phyloP scores from a whole-genome alignment of 2,329 filamentous ascomycete genomes.

The Ceratocystis albifundus region DNA sequence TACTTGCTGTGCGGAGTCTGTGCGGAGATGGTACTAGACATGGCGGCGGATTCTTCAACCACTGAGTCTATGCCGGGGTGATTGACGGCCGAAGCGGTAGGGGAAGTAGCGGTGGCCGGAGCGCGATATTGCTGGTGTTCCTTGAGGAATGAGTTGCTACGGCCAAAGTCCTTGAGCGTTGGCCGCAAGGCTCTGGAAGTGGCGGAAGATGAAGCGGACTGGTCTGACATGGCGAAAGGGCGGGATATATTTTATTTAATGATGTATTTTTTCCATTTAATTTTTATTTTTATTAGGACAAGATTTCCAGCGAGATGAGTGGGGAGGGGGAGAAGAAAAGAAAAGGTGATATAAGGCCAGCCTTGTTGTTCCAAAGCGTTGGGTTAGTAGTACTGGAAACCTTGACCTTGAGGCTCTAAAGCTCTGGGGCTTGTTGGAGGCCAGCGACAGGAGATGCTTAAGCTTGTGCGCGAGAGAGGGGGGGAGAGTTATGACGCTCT shows the following conservation, averaged over 20 bases:
- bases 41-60: constrained; percentile 42
- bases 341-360: background rate
- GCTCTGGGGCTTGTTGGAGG: background rate
- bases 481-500: background rate
- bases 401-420: constrained; percentile 3
- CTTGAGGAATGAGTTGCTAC: constrained; percentile 48
- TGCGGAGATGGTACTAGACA: constrained; percentile 28
- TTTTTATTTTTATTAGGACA: background rate
- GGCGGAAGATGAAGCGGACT: constrained; percentile 10
- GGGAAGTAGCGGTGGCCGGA: constrained; percentile 41
- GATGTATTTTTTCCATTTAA: background rate
- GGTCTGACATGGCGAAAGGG: constrained; percentile 13
- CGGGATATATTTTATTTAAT: constrained; percentile 1
- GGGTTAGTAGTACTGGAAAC: background rate
- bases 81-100: constrained; percentile 42
- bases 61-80: constrained; percentile 55
- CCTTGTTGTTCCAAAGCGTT: background rate
- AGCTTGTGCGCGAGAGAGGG: background rate
- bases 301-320: background rate
- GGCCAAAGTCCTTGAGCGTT: constrained; percentile 41
- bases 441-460: background rate
- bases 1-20: constrained; percentile 28
- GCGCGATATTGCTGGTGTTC: constrained; percentile 54
- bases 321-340: background rate
- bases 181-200: constrained; percentile 32